phyloP scores from a whole-genome alignment of 805 yeast genomes.

The Clavispora fructus region DNA sequence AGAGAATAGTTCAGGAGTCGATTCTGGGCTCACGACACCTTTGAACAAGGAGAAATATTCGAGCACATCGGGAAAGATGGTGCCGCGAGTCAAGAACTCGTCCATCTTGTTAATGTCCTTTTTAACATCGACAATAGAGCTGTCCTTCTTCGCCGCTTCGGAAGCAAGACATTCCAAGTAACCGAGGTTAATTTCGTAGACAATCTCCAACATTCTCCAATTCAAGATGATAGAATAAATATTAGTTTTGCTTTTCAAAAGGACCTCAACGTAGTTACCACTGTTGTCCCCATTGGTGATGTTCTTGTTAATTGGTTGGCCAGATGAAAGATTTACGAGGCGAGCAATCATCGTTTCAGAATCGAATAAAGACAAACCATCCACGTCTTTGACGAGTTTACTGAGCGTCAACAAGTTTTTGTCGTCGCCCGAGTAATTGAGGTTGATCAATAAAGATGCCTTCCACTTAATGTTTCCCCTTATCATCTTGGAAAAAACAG shows the following conservation, averaged over 20 bases:
- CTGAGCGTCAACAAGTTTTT: constrained; percentile 18
- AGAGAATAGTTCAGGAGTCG: constrained; percentile 15
- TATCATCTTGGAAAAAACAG: constrained; percentile 16
- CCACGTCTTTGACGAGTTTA: constrained; percentile 24
- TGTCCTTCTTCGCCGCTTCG: constrained; percentile 9
- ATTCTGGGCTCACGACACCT: constrained; percentile 18
- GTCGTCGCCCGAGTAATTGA: constrained; percentile 26
- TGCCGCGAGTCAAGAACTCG: constrained; percentile 5
- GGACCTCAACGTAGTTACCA: constrained; percentile 27
- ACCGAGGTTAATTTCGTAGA: constrained; percentile 26
- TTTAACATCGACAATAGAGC: constrained; percentile 8
- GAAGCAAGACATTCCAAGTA: constrained; percentile 18
- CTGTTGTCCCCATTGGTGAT: constrained; percentile 24
- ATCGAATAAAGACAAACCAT: constrained; percentile 27
- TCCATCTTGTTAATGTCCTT: constrained; percentile 14
- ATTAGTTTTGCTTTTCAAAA: constrained; percentile 15
- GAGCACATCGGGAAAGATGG: constrained; percentile 1
- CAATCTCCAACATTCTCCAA: constrained; percentile 35
- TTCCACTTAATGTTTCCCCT: constrained; percentile 21
- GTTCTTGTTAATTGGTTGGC: constrained; percentile 20
- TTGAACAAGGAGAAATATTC: constrained; percentile 21
- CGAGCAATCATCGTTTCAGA: constrained; percentile 22
- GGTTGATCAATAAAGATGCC: constrained; percentile 22
- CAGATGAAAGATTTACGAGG: constrained; percentile 21
- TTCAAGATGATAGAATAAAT: constrained; percentile 24